Conservation (phyloP, 345 rosid genomes). For the Arabis hirsuta region DNA sequence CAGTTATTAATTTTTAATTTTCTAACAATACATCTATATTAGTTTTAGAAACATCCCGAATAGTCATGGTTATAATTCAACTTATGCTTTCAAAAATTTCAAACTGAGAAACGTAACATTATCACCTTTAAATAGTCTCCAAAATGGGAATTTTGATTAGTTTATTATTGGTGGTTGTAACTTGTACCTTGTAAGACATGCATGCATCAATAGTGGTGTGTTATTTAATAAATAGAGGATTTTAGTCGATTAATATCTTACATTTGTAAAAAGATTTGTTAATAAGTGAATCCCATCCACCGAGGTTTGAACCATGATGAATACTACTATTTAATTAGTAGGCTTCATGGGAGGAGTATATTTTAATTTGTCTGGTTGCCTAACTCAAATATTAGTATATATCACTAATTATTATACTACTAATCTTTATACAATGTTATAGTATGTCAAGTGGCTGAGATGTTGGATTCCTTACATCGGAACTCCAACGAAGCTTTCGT, state of each 20-base stretch:
- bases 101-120: neutral
- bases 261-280: neutral
- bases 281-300: conserved; percentile 1
- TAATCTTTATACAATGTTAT: conserved; percentile 8
- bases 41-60: neutral
- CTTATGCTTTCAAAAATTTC: neutral
- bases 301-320: conserved; percentile 32
- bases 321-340: conserved; percentile 23
- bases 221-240: neutral
- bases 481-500: conserved; percentile 42
- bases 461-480: conserved; percentile 46
- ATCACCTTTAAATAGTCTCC: neutral
- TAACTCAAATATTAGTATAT: neutral
- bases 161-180: conserved; percentile 24
- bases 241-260: neutral
- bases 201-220: conserved; percentile 22
- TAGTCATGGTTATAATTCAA: neutral
- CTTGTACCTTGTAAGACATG: conserved; percentile 40
- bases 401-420: conserved; percentile 21
- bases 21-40: neutral
- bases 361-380: conserved; percentile 19
- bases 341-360: conserved; percentile 35
- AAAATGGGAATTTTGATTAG: conserved; percentile 2
- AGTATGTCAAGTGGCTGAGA: conserved; percentile 30
- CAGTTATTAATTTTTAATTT: neutral